A percentile compares a stretch with the other conserved stretches of the same genome.
Conservation (phyloP, 352 stramenopile species). For the Phytophthora quininea region DNA sequence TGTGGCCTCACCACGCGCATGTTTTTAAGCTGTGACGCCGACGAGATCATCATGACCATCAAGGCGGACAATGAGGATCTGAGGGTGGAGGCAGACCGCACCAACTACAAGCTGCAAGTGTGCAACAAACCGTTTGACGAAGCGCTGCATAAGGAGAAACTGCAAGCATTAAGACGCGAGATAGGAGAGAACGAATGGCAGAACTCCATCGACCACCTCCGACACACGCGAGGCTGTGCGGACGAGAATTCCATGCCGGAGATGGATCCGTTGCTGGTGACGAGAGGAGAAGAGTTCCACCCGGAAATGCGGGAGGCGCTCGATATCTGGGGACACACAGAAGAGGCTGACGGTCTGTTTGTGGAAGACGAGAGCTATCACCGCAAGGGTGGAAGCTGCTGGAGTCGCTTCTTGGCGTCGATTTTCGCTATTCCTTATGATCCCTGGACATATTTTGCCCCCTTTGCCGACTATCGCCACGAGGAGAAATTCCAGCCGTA, state of each 20-base stretch:
- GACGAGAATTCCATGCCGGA: constrained; percentile 49
- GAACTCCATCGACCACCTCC: constrained; percentile 66
- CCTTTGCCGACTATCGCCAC: constrained; percentile 78
- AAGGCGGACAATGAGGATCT: constrained; percentile 82
- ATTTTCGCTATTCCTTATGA: constrained; percentile 77
- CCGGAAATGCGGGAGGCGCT: constrained; percentile 58
- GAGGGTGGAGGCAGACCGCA: constrained; percentile 70
- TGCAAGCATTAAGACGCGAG: constrained; percentile 50
- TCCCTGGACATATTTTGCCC: constrained; percentile 80
- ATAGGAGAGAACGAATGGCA: constrained; percentile 57
- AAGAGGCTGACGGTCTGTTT: constrained; percentile 74
- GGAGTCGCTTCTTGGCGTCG: constrained; percentile 52
- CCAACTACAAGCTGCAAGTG: constrained; percentile 71
- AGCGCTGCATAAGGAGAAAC: constrained; percentile 59
- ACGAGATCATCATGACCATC: constrained; percentile 87
- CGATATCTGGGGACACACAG: constrained; percentile 73
- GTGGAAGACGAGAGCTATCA: constrained; percentile 54
- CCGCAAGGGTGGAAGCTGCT: constrained; percentile 19
- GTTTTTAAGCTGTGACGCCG: constrained; percentile 74
- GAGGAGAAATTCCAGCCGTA: constrained; percentile 79
- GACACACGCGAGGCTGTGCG: constrained; percentile 46
- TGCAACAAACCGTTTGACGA: constrained; percentile 78
- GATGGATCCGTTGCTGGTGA: constrained; percentile 78
- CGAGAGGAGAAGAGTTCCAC: constrained; percentile 67
- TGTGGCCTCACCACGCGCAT: constrained; percentile 82